phyloP scores from a whole-genome alignment of 2,329 filamentous ascomycete species.

The Talaromyces sp. region DNA sequence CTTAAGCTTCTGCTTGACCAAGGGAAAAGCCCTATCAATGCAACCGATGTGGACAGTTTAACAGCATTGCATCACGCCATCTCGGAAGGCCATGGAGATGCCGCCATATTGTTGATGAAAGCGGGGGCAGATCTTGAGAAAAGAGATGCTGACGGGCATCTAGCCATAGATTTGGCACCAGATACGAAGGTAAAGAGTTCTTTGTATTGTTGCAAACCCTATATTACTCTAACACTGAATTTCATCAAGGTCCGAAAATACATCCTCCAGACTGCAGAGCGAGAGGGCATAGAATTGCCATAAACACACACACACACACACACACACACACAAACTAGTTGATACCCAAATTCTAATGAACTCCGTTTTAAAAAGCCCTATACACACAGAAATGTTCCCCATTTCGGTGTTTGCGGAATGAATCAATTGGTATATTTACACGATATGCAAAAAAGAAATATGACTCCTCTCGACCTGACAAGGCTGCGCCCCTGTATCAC shows the following conservation, averaged over 20 bases:
- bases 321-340: no score
- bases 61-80: slow-evolving; percentile 80
- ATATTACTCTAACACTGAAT: not conserved
- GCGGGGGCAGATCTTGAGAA: slow-evolving; percentile 78
- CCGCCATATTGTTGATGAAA: slow-evolving; percentile 75
- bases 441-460: slow-evolving; percentile 4
- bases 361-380: not conserved
- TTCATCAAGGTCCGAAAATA: slow-evolving; percentile 63
- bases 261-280: slow-evolving; percentile 71
- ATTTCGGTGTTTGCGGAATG: not conserved
- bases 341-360: slow-evolving; percentile 9
- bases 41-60: slow-evolving; percentile 73
- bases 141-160: slow-evolving; percentile 62
- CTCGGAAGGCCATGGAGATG: slow-evolving; percentile 63
- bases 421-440: slow-evolving; percentile 13
- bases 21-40: slow-evolving; percentile 71
- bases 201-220: not conserved
- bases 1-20: slow-evolving; percentile 71
- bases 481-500: slow-evolving; percentile 30
- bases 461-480: not conserved
- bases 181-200: slow-evolving; percentile 65
- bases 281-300: slow-evolving; percentile 71
- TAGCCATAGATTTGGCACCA: slow-evolving; percentile 77
- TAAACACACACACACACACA: no score
- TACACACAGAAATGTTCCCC: not conserved